Conservation (phyloP, 805 yeast genomes). For the Ogataea saltuana region DNA sequence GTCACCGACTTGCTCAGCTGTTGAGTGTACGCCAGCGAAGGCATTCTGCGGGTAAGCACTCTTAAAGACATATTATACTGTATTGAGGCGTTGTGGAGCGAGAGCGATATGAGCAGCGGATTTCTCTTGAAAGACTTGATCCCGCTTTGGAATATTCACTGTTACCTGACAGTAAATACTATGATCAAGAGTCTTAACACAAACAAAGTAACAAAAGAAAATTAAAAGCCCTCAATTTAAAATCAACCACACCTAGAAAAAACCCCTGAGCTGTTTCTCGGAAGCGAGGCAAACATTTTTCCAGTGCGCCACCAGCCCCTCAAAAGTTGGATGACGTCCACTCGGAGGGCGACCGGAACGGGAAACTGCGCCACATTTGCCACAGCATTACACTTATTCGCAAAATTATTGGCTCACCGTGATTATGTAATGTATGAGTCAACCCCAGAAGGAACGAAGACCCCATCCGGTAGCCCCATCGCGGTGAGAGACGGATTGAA, state of each 20-base stretch:
- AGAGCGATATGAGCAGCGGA: not conserved
- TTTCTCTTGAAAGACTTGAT: not conserved
- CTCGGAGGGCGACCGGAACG: slow-evolving; percentile 7
- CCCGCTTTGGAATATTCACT: no score
- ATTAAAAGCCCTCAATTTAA: not conserved
- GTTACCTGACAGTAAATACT: no score
- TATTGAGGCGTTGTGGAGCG: not conserved
- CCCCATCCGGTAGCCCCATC: no score
- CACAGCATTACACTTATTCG: not conserved
- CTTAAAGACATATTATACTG: slow-evolving; percentile 1
- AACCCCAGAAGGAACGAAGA: no score
- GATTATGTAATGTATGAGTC: not conserved
- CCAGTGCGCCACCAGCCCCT: slow-evolving; percentile 5
- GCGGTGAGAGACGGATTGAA: no score
- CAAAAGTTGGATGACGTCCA: slow-evolving; percentile 2
- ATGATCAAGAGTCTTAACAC: no score
- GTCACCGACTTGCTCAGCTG: not conserved
- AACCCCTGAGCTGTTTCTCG: not conserved
- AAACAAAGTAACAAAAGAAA: slow-evolving; percentile 1
- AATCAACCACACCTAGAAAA: not conserved
- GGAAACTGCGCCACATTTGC: slow-evolving; percentile 5
- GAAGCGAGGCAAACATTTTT: slow-evolving; percentile 3
- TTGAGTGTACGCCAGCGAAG: slow-evolving; percentile 1
- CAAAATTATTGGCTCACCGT: not conserved
- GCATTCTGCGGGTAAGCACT: slow-evolving; percentile 5